Conservation (phyloP, 2,329 filamentous ascomycete genomes). For the Simplicillium sp. region DNA sequence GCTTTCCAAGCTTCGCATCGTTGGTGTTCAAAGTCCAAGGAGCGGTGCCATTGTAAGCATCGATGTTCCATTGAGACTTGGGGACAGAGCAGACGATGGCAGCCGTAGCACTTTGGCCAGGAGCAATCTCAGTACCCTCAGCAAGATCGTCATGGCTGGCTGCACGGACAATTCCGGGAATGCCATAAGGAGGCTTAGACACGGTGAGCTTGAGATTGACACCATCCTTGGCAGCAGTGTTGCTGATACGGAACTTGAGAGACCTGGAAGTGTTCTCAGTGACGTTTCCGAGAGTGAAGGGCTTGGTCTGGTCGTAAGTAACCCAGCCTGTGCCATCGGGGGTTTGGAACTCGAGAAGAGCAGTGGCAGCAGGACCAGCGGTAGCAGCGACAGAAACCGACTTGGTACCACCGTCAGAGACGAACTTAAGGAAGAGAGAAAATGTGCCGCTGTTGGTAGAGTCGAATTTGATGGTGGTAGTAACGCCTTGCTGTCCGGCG, state of each 20-base stretch:
- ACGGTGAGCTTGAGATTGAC: slow-evolving; percentile 45
- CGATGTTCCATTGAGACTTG: slow-evolving; percentile 46
- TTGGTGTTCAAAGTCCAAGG: slow-evolving; percentile 50
- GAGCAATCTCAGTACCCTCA: slow-evolving; percentile 40
- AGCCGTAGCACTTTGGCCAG: slow-evolving; percentile 41
- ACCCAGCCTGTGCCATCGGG: slow-evolving; percentile 41
- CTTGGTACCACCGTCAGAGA: slow-evolving; percentile 37
- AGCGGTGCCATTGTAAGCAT: slow-evolving; percentile 36
- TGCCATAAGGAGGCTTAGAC: slow-evolving; percentile 50
- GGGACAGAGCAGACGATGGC: slow-evolving; percentile 45
- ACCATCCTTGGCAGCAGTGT: slow-evolving; percentile 33
- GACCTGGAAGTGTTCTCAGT: slow-evolving; percentile 37
- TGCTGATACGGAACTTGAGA: slow-evolving; percentile 43
- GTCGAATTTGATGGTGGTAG: slow-evolving; percentile 37
- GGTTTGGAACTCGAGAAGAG: slow-evolving; percentile 45
- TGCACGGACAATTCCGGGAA: slow-evolving; percentile 41
- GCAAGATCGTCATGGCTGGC: slow-evolving; percentile 47
- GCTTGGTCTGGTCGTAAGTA: slow-evolving; percentile 26
- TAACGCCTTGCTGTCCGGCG: slow-evolving; percentile 23
- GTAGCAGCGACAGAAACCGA: slow-evolving; percentile 37
- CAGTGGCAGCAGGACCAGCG: slow-evolving; percentile 37
- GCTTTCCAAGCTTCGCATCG: slow-evolving; percentile 41
- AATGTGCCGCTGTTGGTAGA: slow-evolving; percentile 36
- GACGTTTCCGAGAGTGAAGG: slow-evolving; percentile 47
- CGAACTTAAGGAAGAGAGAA: slow-evolving; percentile 35